Conservation (phyloP, 495 filamentous ascomycete genomes). For the Neurospora sublineolata region DNA sequence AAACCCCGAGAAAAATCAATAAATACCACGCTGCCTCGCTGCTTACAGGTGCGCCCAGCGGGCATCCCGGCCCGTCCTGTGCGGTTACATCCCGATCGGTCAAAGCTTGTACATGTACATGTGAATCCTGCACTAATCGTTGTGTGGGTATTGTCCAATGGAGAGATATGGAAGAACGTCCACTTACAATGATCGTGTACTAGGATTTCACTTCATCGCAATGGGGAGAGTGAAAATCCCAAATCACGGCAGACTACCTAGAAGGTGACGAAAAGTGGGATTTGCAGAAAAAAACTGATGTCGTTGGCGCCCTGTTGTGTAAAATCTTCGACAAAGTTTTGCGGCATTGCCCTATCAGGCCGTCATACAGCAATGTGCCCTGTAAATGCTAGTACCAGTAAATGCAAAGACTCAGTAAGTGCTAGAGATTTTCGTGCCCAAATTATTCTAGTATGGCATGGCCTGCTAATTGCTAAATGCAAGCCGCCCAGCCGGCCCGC, state of each 20-base stretch:
- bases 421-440: no score
- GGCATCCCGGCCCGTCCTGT: not conserved
- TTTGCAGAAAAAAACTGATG: not conserved
- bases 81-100: not conserved
- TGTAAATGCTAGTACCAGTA: no score
- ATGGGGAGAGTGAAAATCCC: no score
- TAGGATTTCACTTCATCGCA: no score
- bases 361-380: no score
- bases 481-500: no score
- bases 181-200: not conserved
- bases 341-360: not conserved
- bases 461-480: no score
- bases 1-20: not conserved
- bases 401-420: no score
- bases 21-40: not conserved
- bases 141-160: no score
- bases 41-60: not conserved
- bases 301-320: not conserved
- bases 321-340: not conserved
- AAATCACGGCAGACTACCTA: no score
- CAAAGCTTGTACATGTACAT: not conserved
- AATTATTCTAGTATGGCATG: no score
- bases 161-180: not conserved
- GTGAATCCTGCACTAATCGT: not conserved
- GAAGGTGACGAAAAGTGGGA: not conserved